Evolutionary conservation across 192 early-diverging fungal genomes (phyloP).

Genomic region (Coemansia sp.): DNA sequence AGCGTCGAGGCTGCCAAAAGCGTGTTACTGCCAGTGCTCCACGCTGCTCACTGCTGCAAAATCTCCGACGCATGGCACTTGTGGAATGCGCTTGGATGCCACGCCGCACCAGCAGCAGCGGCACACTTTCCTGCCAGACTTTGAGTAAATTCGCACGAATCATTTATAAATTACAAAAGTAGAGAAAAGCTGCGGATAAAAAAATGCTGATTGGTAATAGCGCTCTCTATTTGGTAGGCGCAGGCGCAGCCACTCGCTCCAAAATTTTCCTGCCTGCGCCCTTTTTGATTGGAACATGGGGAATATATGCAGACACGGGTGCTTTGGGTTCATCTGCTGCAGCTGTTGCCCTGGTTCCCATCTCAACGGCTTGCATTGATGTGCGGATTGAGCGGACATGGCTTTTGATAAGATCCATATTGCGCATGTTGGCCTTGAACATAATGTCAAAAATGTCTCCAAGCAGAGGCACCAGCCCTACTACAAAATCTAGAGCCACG

Average conservation of each 20-base stretch:
- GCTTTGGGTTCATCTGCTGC: conserved; percentile 1
- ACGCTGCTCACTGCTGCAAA: no score
- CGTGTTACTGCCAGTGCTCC: not conserved
- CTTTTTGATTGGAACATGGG: conserved; percentile 9
- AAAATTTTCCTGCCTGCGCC: conserved; percentile 6
- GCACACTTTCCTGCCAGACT: no score
- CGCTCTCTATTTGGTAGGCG: no score
- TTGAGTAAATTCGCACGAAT: no score
- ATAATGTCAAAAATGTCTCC: conserved; percentile 47
- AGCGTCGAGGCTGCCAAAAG: no score
- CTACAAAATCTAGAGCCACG: conserved; percentile 40
- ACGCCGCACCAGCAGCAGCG: no score
- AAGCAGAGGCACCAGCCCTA: conserved; percentile 47
- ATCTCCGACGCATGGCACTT: no score
- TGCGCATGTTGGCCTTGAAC: conserved; percentile 54
- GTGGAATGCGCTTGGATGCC: no score
- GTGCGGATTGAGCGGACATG: conserved; percentile 19
- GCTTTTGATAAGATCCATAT: conserved; percentile 32
- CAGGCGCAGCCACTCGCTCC: not conserved
- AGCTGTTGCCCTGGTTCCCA: not conserved
- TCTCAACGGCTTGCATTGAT: conserved; percentile 13
- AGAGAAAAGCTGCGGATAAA: no score
- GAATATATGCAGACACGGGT: conserved; percentile 20
- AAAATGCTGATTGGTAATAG: no score
- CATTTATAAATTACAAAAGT: no score